Evolutionary conservation across 106 monocot genomes (phyloP).

Genomic region (Amphibolis antarctica): DNA sequence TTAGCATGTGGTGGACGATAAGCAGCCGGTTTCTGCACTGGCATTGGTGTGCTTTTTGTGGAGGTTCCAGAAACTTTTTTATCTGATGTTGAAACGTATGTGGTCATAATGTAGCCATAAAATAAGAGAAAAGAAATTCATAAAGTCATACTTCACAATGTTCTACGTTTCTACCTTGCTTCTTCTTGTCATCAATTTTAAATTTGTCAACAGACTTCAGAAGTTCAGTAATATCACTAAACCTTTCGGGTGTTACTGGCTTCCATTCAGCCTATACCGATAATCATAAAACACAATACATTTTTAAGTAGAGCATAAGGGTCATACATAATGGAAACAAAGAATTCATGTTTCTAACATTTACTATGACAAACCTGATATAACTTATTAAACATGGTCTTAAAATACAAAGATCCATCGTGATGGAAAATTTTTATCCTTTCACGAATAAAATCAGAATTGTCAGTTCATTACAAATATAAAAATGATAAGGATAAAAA

Average conservation of each 20-base stretch:
- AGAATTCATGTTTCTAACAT: not conserved
- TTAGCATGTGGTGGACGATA: slow-evolving; percentile 93
- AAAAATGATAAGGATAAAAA: not conserved
- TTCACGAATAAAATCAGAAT: slow-evolving; percentile 12
- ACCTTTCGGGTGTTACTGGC: slow-evolving; percentile 73
- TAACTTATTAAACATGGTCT: slow-evolving; percentile 77
- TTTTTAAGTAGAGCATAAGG: not conserved
- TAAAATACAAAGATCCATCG: slow-evolving; percentile 75
- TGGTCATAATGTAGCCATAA: not conserved
- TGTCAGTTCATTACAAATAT: slow-evolving; percentile 5
- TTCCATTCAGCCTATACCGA: slow-evolving; percentile 80
- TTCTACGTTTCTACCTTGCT: slow-evolving; percentile 35
- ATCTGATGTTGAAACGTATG: slow-evolving; percentile 27
- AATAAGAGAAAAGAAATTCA: not conserved
- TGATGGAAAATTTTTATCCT: slow-evolving; percentile 86
- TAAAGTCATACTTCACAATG: not conserved
- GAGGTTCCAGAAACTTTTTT: slow-evolving; percentile 37
- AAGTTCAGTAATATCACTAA: slow-evolving; percentile 56
- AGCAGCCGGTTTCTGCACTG: slow-evolving; percentile 59
- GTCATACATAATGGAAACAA: no score
- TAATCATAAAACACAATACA: not conserved
- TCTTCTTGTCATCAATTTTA: slow-evolving; percentile 58
- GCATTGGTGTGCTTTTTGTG: slow-evolving; percentile 21
- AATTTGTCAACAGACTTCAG: slow-evolving; percentile 42
- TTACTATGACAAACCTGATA: slow-evolving; percentile 45